phyloP scores from a whole-genome alignment of 177 flowering plant species.

The Vitis hybrid region DNA sequence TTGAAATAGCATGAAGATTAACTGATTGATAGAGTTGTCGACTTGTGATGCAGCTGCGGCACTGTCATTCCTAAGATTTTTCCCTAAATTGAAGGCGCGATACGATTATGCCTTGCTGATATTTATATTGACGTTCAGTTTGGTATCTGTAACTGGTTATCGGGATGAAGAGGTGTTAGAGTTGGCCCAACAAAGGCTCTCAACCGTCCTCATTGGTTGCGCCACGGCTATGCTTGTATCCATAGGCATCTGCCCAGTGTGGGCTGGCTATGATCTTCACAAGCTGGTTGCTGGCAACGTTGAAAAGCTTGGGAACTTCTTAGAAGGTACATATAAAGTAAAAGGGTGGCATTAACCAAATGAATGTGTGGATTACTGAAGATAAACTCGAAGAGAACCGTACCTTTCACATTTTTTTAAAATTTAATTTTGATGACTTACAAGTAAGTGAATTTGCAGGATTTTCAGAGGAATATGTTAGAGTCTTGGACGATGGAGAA shows the following conservation, averaged over 20 bases:
- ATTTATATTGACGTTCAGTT: conserved; percentile 29
- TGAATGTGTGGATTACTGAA: no score
- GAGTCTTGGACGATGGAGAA: conserved; percentile 1
- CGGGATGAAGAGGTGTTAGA: conserved; percentile 20
- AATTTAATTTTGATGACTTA: no score
- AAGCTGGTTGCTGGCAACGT: conserved; percentile 18
- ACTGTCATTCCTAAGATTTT: conserved; percentile 25
- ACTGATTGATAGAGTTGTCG: no score
- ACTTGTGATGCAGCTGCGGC: conserved; percentile 16
- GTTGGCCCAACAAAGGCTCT: conserved; percentile 21
- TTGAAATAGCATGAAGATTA: no score
- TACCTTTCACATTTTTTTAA: not conserved
- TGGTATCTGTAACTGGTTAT: conserved; percentile 31
- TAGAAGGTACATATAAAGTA: conserved; percentile 22
- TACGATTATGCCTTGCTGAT: conserved; percentile 32
- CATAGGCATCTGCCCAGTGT: conserved; percentile 25
- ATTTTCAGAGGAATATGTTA: conserved; percentile 20
- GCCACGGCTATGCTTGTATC: conserved; percentile 12
- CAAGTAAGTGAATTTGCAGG: conserved; percentile 7
- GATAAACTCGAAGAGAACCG: no score
- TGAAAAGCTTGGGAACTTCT: conserved; percentile 21
- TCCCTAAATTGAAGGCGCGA: conserved; percentile 29
- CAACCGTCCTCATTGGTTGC: conserved; percentile 25
- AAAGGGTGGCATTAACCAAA: no score
- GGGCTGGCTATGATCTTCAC: conserved; percentile 37